Conservation (phyloP, 768 basidiomycete genomes). For the Lentinula detonsa region DNA sequence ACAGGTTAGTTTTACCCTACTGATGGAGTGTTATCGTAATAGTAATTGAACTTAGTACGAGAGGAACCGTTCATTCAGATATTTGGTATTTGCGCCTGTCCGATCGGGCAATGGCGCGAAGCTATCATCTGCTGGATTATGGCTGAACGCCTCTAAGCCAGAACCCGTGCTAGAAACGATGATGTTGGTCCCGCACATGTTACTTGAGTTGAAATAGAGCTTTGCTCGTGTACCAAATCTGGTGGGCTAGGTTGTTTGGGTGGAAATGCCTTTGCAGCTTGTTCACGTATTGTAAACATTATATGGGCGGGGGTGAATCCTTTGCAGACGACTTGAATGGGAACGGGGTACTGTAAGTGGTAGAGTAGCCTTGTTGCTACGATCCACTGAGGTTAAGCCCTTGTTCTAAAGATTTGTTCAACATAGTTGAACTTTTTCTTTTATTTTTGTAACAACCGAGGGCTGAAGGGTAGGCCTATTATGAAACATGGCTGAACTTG, state of each 20-base stretch:
- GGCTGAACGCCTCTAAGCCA: conserved; percentile 82
- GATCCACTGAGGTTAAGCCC: conserved; percentile 73
- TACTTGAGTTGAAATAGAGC: conserved; percentile 61
- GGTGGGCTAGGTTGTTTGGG: conserved; percentile 38
- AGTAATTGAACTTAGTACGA: conserved; percentile 75
- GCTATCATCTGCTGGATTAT: conserved; percentile 82
- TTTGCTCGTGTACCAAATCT: conserved; percentile 67
- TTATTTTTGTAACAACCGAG: conserved; percentile 19
- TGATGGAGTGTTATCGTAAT: conserved; percentile 62
- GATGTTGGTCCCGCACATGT: conserved; percentile 65
- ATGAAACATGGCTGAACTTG: too few relatives aligned
- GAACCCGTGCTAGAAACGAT: conserved; percentile 74
- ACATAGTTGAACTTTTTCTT: conserved; percentile 38
- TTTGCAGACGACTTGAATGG: conserved; percentile 77
- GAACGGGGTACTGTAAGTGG: conserved; percentile 71
- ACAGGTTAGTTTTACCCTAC: conserved; percentile 86
- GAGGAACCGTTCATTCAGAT: conserved; percentile 23
- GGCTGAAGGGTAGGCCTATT: conserved; percentile 36
- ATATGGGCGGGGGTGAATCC: conserved; percentile 70
- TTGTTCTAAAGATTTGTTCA: conserved; percentile 68
- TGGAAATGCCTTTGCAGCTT: conserved; percentile 51
- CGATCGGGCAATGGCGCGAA: conserved; percentile 74
- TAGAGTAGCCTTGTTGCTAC: conserved; percentile 77
- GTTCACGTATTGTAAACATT: conserved; percentile 54
- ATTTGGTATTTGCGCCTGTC: conserved; percentile 79